Conservation (phyloP, 352 stramenopile genomes). For the Globisporangium paroecandrum region DNA sequence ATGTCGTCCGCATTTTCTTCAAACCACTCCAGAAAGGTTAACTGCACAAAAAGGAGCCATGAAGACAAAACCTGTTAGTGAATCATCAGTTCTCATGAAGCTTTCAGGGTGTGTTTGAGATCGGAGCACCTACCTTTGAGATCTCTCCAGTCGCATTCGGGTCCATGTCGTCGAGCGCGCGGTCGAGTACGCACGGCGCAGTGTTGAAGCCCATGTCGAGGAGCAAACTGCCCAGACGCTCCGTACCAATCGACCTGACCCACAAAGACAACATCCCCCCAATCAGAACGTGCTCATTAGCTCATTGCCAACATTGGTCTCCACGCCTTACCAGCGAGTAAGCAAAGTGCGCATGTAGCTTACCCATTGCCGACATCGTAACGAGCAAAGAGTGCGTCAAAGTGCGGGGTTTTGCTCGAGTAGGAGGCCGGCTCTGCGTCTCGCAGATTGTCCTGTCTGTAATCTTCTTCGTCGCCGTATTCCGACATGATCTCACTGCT, state of each 20-base stretch:
- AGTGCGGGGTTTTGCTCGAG: conserved; percentile 59
- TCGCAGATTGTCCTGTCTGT: conserved; percentile 13
- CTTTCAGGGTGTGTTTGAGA: background rate
- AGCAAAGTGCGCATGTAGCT: background rate
- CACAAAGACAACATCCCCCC: background rate
- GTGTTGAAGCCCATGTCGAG: conserved; percentile 73
- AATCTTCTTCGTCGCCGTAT: conserved; percentile 24
- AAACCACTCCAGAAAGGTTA: conserved; percentile 74
- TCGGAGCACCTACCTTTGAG: conserved; percentile 37
- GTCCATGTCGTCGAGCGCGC: conserved; percentile 67
- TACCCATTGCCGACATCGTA: conserved; percentile 46
- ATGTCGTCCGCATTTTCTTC: conserved; percentile 64
- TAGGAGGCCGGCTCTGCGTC: conserved; percentile 24
- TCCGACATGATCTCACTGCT: conserved; percentile 23
- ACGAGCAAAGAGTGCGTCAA: conserved; percentile 49
- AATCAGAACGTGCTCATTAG: background rate
- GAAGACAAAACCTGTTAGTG: background rate
- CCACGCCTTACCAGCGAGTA: background rate
- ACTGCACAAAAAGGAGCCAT: conserved; percentile 8
- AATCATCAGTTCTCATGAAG: background rate
- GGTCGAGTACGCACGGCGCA: conserved; percentile 42
- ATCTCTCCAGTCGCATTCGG: conserved; percentile 65
- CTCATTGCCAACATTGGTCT: background rate
- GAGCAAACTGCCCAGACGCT: conserved; percentile 56
- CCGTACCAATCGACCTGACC: conserved; percentile 44